Conservation (phyloP, 2,329 filamentous ascomycete species). For the Apiospora phragmitis region DNA sequence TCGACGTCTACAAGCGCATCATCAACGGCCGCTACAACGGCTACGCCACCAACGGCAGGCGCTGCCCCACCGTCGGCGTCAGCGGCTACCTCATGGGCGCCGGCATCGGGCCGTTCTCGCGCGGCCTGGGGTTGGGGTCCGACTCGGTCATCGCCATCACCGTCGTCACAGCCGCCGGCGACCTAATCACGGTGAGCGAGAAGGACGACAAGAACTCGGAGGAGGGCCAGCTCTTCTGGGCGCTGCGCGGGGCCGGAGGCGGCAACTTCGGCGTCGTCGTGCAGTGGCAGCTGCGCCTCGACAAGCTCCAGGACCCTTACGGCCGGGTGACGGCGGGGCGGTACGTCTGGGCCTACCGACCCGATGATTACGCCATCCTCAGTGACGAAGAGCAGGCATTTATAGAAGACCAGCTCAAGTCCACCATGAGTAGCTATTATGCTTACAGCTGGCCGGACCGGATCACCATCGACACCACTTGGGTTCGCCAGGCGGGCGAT, state of each 20-base stretch:
- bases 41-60: slow-evolving; percentile 31
- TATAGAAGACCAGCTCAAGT: slow-evolving; percentile 17
- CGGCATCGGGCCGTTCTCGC: slow-evolving; percentile 37
- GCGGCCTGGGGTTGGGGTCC: slow-evolving; percentile 36
- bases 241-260: slow-evolving; percentile 39
- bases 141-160: slow-evolving; percentile 36
- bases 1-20: slow-evolving; percentile 31
- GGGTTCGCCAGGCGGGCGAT: slow-evolving; percentile 20
- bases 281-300: slow-evolving; percentile 28
- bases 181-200: slow-evolving; percentile 20
- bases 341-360: slow-evolving; percentile 23
- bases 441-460: slow-evolving; percentile 24
- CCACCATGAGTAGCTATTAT: slow-evolving; percentile 29
- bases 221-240: slow-evolving; percentile 38
- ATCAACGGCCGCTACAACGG: slow-evolving; percentile 24
- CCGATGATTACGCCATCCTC: not conserved
- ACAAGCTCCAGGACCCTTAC: slow-evolving; percentile 12
- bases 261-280: slow-evolving; percentile 42
- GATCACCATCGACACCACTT: slow-evolving; percentile 31
- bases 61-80: slow-evolving; percentile 38
- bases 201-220: slow-evolving; percentile 19
- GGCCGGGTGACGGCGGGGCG: slow-evolving; percentile 26
- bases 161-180: slow-evolving; percentile 32
- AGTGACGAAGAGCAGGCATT: not conserved
- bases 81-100: slow-evolving; percentile 40